Conservation (phyloP, 305 asterid genomes). For the Caryopteris hybrid region DNA sequence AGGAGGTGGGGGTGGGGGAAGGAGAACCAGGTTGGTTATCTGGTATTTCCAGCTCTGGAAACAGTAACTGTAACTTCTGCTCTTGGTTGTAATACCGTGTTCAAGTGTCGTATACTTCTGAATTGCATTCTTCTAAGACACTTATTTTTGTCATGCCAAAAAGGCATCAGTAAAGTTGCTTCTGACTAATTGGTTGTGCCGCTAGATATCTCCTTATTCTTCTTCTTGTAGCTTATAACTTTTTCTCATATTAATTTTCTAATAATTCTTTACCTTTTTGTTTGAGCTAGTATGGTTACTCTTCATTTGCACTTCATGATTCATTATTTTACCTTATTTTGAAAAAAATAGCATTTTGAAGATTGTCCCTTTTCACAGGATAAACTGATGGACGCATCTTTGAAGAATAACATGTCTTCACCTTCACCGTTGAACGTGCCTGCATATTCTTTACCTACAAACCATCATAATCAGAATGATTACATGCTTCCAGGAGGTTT, state of each 20-base stretch:
- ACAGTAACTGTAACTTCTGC: not conserved
- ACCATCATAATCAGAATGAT: slow-evolving; percentile 35
- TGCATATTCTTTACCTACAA: slow-evolving; percentile 47
- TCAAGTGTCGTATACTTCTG: not conserved
- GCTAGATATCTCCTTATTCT: not conserved
- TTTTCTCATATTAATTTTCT: not conserved
- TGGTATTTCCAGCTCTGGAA: not conserved
- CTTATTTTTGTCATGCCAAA: not conserved
- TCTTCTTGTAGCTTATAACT: slow-evolving; percentile 1
- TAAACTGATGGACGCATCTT: slow-evolving; percentile 52
- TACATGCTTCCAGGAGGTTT: slow-evolving; percentile 52
- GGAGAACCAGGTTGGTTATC: not conserved
- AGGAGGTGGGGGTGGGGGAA: not conserved
- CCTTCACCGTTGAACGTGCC: slow-evolving; percentile 44
- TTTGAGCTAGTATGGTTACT: slow-evolving; percentile 6
- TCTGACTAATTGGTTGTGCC: slow-evolving; percentile 5
- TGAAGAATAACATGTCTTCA: slow-evolving; percentile 45
- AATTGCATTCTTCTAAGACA: slow-evolving; percentile 6
- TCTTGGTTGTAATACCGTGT: not conserved
- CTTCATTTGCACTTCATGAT: slow-evolving; percentile 9
- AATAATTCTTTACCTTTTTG: not conserved
- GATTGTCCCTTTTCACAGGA: slow-evolving; percentile 49
- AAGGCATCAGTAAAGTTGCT: slow-evolving; percentile 11
- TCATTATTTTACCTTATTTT: slow-evolving; percentile 13
- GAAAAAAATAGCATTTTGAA: slow-evolving; percentile 12